These are phyloP conservation scores for Zopfia rhizophila DNA, from an alignment of 2,329 filamentous ascomycete species.

Conservation along the genomic window DNA sequence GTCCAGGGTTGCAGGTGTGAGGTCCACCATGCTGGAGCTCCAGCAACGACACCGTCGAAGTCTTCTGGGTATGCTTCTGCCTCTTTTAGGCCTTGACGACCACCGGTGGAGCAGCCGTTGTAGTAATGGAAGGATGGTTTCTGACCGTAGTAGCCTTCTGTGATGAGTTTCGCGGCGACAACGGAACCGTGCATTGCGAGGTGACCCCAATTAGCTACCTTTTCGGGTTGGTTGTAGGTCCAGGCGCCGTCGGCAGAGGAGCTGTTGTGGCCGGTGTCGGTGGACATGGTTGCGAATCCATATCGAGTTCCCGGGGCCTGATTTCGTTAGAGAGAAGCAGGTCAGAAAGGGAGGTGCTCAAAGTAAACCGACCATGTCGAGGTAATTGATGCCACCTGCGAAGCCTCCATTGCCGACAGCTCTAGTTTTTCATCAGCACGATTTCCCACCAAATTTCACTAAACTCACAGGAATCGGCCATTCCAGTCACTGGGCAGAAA, in stretches of 20 bases:
- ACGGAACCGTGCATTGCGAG: slow-evolving; percentile 60
- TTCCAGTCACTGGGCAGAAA: slow-evolving; percentile 54
- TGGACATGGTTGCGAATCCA: slow-evolving; percentile 57
- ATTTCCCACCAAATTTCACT: too few species aligned
- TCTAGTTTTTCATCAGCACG: too few species aligned
- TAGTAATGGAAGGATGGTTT: slow-evolving; percentile 63
- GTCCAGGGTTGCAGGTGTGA: slow-evolving; percentile 58
- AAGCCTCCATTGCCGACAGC: slow-evolving; percentile 60
- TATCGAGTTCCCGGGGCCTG: slow-evolving; percentile 45
- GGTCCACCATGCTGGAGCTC: slow-evolving; percentile 64
- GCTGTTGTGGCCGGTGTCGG: slow-evolving; percentile 59
- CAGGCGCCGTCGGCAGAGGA: slow-evolving; percentile 46
- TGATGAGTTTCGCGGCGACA: slow-evolving; percentile 59
- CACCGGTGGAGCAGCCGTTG: slow-evolving; percentile 68
- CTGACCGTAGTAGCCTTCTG: slow-evolving; percentile 60
- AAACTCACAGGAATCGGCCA: slow-evolving; percentile 37
- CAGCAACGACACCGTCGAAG: slow-evolving; percentile 68
- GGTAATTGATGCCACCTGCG: slow-evolving; percentile 60
- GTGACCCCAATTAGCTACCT: slow-evolving; percentile 52
- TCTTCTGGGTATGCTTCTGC: slow-evolving; percentile 65
- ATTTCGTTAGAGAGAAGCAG: neutral
- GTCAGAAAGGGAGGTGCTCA: neutral
- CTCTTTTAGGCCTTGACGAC: slow-evolving; percentile 66
- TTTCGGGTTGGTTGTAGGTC: slow-evolving; percentile 51
- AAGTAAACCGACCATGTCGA: slow-evolving; percentile 58